Percentiles rank a stretch among this genome's conserved stretches.
These are phyloP conservation scores for Ceratobasidium theobromae DNA, from an alignment of 1,284 basidiomycete genomes.

Conservation along the genomic window DNA sequence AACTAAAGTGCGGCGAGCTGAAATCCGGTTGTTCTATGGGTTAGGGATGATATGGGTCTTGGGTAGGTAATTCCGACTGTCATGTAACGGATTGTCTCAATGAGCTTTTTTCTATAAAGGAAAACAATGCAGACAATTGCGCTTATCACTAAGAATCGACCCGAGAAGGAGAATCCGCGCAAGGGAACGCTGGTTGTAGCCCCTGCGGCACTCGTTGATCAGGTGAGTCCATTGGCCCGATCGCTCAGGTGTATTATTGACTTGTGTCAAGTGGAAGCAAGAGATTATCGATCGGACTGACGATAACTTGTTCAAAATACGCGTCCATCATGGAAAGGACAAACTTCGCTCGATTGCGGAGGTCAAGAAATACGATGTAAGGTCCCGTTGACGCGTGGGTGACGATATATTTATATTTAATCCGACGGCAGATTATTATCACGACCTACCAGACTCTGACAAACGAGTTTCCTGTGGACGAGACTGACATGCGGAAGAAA, in stretches of 20 bases:
- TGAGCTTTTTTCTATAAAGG: no score
- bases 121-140: slow-evolving; percentile 43
- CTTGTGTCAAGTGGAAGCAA: slow-evolving; percentile 59
- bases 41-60: slow-evolving; percentile 41
- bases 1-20: background rate
- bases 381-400: slow-evolving; percentile 7
- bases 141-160: slow-evolving; percentile 38
- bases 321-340: slow-evolving; percentile 65
- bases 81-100: no score
- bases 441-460: slow-evolving; percentile 68
- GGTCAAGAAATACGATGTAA: slow-evolving; percentile 58
- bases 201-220: slow-evolving; percentile 65
- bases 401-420: background rate
- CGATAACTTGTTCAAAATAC: slow-evolving; percentile 56
- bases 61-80: slow-evolving; percentile 26
- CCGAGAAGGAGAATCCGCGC: slow-evolving; percentile 46
- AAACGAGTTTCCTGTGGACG: slow-evolving; percentile 49
- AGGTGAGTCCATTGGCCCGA: slow-evolving; percentile 45
- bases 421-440: slow-evolving; percentile 53
- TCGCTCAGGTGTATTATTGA: background rate
- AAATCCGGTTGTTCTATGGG: background rate
- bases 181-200: slow-evolving; percentile 65
- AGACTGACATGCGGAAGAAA: slow-evolving; percentile 2
- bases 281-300: slow-evolving; percentile 66
- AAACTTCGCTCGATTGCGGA: slow-evolving; percentile 55